Evolutionary conservation across 805 yeast species (phyloP).

Genomic region (Kodamaea hsintzibuensis): DNA sequence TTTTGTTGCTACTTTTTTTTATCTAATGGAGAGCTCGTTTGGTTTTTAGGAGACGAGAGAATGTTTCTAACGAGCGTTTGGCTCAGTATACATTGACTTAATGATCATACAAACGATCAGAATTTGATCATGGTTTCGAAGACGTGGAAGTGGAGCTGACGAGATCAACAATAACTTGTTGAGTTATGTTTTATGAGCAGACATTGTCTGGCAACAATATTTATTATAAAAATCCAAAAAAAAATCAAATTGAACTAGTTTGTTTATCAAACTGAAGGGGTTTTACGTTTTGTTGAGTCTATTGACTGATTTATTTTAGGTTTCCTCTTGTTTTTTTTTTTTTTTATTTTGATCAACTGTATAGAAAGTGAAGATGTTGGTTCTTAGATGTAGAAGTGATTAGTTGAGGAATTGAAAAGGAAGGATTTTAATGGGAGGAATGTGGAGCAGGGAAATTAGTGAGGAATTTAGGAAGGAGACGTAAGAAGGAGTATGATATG

Average conservation of each 20-base stretch:
- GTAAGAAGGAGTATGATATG: too few relatives aligned
- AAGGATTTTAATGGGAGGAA: not conserved
- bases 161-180: not conserved
- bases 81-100: not conserved
- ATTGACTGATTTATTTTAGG: conserved; percentile 5
- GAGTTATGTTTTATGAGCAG: conserved; percentile 7
- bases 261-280: conserved; percentile 1
- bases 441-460: too few relatives aligned
- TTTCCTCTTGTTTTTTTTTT: conserved; percentile 5
- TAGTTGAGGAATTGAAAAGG: not conserved
- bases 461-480: too few relatives aligned
- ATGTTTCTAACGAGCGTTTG: not conserved
- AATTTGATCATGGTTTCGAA: not conserved
- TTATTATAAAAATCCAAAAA: conserved; percentile 7
- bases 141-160: not conserved
- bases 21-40: not conserved
- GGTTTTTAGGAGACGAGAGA: not conserved
- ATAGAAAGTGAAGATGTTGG: not conserved
- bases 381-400: not conserved
- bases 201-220: conserved; percentile 1
- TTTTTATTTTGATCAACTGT: not conserved
- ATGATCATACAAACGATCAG: not conserved
- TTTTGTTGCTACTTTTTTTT: conserved; percentile 1
- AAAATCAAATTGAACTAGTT: conserved; percentile 1
- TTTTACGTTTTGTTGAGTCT: conserved; percentile 5